Evolutionary conservation across 1,284 basidiomycete genomes (phyloP).

Genomic region (Sanghuangporus sanghuang): DNA sequence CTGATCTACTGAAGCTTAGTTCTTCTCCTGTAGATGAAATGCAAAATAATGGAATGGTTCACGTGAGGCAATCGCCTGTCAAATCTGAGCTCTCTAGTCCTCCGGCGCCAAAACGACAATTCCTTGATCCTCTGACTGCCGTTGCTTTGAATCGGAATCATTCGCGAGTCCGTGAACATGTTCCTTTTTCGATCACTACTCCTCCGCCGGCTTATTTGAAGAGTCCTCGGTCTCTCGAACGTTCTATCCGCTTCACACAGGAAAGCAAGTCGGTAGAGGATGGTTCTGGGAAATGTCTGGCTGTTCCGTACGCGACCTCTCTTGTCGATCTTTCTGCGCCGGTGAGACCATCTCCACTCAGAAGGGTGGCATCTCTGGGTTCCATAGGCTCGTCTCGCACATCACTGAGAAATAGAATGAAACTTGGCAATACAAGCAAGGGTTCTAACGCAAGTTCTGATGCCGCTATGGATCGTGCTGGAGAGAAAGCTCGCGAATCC

Average conservation of each 20-base stretch:
- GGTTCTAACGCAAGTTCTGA: not conserved
- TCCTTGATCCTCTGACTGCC: not conserved
- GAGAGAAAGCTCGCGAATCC: not conserved
- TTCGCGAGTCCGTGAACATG: slow-evolving; percentile 9
- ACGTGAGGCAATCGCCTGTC: not conserved
- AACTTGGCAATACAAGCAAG: not conserved
- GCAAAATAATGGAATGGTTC: not conserved
- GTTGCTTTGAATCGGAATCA: slow-evolving; percentile 6
- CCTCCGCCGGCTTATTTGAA: slow-evolving; percentile 7
- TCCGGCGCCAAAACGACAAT: not conserved
- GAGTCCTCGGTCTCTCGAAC: not conserved
- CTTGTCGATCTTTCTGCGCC: slow-evolving; percentile 3
- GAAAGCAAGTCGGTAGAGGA: not conserved
- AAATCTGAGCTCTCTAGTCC: not conserved
- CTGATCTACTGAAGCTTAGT: not conserved
- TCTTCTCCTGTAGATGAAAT: not conserved
- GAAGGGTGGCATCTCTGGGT: slow-evolving; percentile 1
- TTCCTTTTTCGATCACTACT: slow-evolving; percentile 5
- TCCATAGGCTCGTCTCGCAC: not conserved
- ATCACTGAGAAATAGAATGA: not conserved
- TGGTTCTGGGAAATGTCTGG: not conserved
- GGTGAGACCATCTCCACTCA: slow-evolving; percentile 4
- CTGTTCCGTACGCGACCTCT: not conserved
- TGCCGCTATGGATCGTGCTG: not conserved
- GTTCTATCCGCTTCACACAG: not conserved